Conservation (phyloP, 805 yeast species). For the Candida coleopterorum region DNA sequence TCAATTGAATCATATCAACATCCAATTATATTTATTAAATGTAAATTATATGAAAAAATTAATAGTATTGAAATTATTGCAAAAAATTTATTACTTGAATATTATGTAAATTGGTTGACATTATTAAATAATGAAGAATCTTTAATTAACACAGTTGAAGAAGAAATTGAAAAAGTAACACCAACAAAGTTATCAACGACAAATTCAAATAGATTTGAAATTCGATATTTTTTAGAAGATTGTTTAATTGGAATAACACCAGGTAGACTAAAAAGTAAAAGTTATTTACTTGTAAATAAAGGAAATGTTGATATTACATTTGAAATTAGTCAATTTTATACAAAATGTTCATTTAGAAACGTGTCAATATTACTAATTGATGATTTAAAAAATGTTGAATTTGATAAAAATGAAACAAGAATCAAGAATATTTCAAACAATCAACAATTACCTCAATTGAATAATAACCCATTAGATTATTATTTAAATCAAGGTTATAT, state of each 20-base stretch:
- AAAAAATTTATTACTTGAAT: constrained; percentile 47
- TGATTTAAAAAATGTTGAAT: constrained; percentile 32
- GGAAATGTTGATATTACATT: constrained; percentile 50
- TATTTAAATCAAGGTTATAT: constrained; percentile 48
- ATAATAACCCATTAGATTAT: constrained; percentile 30
- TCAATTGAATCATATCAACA: constrained; percentile 6
- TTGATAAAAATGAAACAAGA: neutral
- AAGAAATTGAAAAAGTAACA: constrained; percentile 10
- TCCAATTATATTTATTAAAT: constrained; percentile 22
- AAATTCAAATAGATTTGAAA: constrained; percentile 17
- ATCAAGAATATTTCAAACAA: neutral
- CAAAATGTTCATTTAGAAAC: constrained; percentile 46
- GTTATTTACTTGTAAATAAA: constrained; percentile 45
- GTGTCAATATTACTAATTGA: constrained; percentile 58
- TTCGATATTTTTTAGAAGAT: constrained; percentile 41
- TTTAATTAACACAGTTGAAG: constrained; percentile 9
- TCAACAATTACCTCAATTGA: neutral
- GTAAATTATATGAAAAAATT: constrained; percentile 21
- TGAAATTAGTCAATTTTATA: constrained; percentile 23
- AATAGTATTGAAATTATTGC: constrained; percentile 39
- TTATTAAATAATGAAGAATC: constrained; percentile 23
- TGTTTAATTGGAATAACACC: constrained; percentile 64
- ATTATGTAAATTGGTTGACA: constrained; percentile 56
- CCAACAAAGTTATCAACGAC: constrained; percentile 10
- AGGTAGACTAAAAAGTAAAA: constrained; percentile 50